Evolutionary conservation across 2,329 filamentous ascomycete species (phyloP), one percentile per base, ranked within the genome.

Genomic region (Ceratocystiopsis sp.): DNA sequence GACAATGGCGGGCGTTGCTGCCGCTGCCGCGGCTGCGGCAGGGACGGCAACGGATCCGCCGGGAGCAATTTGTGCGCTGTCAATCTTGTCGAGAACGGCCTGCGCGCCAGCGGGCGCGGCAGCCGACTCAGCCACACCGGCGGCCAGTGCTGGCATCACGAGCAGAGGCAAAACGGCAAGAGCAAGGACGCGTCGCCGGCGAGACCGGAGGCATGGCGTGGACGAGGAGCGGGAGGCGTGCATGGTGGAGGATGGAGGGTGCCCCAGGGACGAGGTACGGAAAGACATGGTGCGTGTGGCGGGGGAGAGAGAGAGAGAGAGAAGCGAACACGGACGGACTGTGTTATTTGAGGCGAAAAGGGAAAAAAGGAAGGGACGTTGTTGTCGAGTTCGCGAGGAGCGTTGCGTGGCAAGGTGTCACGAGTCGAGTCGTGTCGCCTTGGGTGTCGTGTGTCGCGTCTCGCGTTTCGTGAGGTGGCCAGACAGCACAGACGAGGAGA

Each of bases 141-240:
- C 45, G 3, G 45, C 43, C 3, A 50, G 34, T 2, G 49, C 35
- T 12, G 49, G 49, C 21, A 46, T 41, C 2, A 45, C 44, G 11
- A 51, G 42, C 13, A 51, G 34, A 15, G 49, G 49, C 11, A 51
- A 43, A 10, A 48, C 38, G 16, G 46, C 21, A 5, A 48, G 42
- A 4, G 46, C 48, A 33, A 51, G 42, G 2, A 35, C 46, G 12
- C 43, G 45, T 34, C 46, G 49, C 36, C 46, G 45, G n/a, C 40
- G 42, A 17, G 32, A 33, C 32, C 33, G 44, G 12, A 41, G 12
- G 16, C 37, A 41, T 17, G 17, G 41, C 13, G 38, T 39, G 6
- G 37, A 38, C 2, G 40, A 25, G 11, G 21, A 35, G 21, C 35
- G 25, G 35, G 38, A 35, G 8, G 37, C 13, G 5, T 16, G 25